phyloP scores from a whole-genome alignment of 2,329 filamentous ascomycete genomes.

The Thelonectria blattea region DNA sequence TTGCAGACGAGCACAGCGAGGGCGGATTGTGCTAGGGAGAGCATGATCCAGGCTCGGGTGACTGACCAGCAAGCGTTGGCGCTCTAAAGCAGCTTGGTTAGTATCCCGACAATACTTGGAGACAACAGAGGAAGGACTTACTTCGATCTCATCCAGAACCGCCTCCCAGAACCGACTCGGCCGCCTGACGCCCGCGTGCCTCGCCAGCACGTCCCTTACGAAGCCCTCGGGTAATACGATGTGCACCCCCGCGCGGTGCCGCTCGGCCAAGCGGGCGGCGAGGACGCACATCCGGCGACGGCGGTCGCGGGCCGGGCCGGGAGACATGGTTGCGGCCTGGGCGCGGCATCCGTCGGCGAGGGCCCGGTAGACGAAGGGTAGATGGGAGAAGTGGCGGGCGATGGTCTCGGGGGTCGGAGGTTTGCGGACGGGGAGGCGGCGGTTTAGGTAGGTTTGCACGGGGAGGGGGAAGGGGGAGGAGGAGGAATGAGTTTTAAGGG shows the following conservation, averaged over 20 bases:
- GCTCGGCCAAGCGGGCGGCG: slow-evolving; percentile 14
- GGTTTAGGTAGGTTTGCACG: slow-evolving; percentile 23
- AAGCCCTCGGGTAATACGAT: slow-evolving; percentile 20
- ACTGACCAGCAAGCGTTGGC: slow-evolving; percentile 22
- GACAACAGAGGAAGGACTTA: background rate
- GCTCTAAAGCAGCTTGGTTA: slow-evolving; percentile 9
- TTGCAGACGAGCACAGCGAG: slow-evolving; percentile 1
- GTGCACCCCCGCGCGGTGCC: slow-evolving; percentile 6
- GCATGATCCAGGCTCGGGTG: slow-evolving; percentile 18
- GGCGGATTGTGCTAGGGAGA: slow-evolving; percentile 15
- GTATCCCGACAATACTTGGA: background rate
- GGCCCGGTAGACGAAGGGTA: slow-evolving; percentile 16
- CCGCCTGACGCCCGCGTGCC: slow-evolving; percentile 8
- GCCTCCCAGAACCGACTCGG: slow-evolving; percentile 26
- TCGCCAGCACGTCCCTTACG: slow-evolving; percentile 6
- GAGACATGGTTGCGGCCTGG: slow-evolving; percentile 1
- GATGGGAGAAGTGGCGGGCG: slow-evolving; percentile 11
- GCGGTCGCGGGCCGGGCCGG: slow-evolving; percentile 8
- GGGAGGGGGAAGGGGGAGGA: slow-evolving; percentile 16
- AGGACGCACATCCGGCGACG: slow-evolving; percentile 19
- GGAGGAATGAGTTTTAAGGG: no score
- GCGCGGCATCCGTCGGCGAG: slow-evolving; percentile 20
- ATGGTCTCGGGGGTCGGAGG: slow-evolving; percentile 2
- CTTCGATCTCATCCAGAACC: slow-evolving; percentile 27
- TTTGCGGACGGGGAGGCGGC: slow-evolving; percentile 22